Evolutionary conservation across 108 stramenopile genomes (phyloP), one percentile per base, ranked within the genome.

Genomic region (Aurantiochytrium sp.): DNA sequence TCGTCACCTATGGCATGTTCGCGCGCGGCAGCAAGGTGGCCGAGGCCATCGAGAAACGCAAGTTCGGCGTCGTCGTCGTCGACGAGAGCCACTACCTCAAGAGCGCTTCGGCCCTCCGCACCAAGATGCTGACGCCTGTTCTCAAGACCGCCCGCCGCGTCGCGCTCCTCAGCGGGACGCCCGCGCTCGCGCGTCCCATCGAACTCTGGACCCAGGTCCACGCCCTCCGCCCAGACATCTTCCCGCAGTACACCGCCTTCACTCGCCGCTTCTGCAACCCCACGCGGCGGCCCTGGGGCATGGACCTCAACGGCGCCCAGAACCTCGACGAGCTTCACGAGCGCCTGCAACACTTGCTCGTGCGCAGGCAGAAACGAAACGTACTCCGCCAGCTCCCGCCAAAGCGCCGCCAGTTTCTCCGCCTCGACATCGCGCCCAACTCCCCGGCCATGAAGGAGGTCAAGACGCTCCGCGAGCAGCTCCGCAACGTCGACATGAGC

Each of bases 1-100:
- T 96, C 21, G 90, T 93, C n/a, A 94, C 95, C 10, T 95, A 95
- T 55, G 90, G 89, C 22, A 88, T 95, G 22, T 86, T 95, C 52
- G 93, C 93, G 86, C 89, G 87, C 19, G 54, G 93, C 27, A 93
- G 89, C 30, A 92, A 89, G 52, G 87, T 90, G 22, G 93, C 93
- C 5, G 88, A 87, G 12, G 54, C 89, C 48, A 65, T 52, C 4
- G 34, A 17, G 36, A 50, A 90, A 3, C 91, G 95, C 19, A 87
- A 95, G 88, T 98, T 98, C 88, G 68, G 91, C 55, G 94, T 95
- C 52, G 92, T 96, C 30, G 95, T 98, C 85, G 96, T 97, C 10
- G 99, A 99, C 90, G 99, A 99, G 90, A 94, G 92, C 48, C 99
- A 99, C 90, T 96, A 95, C 92, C 92, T 99, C 31, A 97, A 97